Conservation (phyloP, 2,329 filamentous ascomycete genomes). For the Ophiocordyceps camponoti-floridani region DNA sequence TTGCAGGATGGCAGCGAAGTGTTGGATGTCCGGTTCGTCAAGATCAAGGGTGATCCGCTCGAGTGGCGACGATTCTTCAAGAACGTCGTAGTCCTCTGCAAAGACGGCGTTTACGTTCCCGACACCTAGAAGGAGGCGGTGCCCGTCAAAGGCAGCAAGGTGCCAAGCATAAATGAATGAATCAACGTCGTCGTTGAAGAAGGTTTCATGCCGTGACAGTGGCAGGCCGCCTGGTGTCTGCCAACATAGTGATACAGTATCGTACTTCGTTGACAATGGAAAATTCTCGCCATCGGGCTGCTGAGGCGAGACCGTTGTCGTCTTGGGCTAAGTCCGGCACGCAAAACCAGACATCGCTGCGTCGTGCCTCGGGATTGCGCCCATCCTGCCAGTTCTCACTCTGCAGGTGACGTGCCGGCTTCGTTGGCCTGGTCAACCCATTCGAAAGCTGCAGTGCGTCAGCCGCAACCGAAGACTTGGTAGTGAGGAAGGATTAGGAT, state of each 20-base stretch:
- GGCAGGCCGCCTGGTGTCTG: background rate
- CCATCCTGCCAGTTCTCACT: slow-evolving; percentile 5
- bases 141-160: slow-evolving; percentile 3
- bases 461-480: background rate
- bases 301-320: no score
- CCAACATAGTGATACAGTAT: background rate
- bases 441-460: slow-evolving; percentile 17
- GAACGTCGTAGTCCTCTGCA: slow-evolving; percentile 74
- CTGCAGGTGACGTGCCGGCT: slow-evolving; percentile 8
- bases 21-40: slow-evolving; percentile 78
- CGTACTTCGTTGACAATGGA: background rate
- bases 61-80: slow-evolving; percentile 98
- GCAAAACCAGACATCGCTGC: background rate
- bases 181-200: background rate
- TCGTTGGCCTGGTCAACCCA: slow-evolving; percentile 20
- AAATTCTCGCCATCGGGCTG: background rate
- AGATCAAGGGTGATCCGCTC: slow-evolving; percentile 85
- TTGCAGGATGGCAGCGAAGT: slow-evolving; percentile 41
- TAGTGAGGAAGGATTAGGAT: background rate
- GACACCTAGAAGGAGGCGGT: slow-evolving; percentile 16
- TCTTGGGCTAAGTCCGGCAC: background rate
- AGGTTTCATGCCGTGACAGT: background rate
- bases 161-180: background rate
- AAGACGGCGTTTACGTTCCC: slow-evolving; percentile 55
- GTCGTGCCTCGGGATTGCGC: background rate